Evolutionary conservation across 257 asterid species (phyloP).

Genomic region (Salvia splendens): DNA sequence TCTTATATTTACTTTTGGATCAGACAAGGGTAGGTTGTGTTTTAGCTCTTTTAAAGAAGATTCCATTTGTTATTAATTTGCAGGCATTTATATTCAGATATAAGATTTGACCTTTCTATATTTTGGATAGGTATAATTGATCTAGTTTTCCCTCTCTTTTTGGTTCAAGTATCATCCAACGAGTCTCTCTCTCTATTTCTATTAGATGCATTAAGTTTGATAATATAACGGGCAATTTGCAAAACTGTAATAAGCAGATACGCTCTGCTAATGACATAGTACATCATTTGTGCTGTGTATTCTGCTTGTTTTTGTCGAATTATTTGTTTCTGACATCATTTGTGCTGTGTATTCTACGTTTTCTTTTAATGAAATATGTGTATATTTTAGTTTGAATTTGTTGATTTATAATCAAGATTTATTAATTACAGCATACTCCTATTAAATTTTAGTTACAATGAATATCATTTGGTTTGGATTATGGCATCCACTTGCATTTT

Average conservation of each 20-base stretch:
- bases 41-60: conserved; percentile 60
- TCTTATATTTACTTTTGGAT: conserved; percentile 69
- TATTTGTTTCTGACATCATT: too few species aligned
- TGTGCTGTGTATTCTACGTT: too few species aligned
- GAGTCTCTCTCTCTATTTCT: neutral
- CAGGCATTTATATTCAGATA: conserved; percentile 15
- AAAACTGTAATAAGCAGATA: neutral
- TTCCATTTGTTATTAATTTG: conserved; percentile 50
- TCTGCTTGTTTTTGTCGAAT: too few species aligned
- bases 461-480: too few species aligned
- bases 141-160: neutral
- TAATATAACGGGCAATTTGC: neutral
- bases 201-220: neutral
- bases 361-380: too few species aligned
- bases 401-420: too few species aligned
- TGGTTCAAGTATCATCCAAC: neutral
- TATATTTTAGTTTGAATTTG: too few species aligned
- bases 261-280: too few species aligned
- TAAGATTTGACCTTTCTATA: neutral
- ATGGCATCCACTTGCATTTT: too few species aligned
- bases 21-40: conserved; percentile 60
- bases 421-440: too few species aligned
- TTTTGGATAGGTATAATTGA: conserved; percentile 18
- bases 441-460: too few species aligned
- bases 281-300: too few species aligned